These are phyloP conservation scores for Climacium dendroides DNA, from an alignment of 225 moss, liverwort and hornwort species.

Conservation along the genomic window DNA sequence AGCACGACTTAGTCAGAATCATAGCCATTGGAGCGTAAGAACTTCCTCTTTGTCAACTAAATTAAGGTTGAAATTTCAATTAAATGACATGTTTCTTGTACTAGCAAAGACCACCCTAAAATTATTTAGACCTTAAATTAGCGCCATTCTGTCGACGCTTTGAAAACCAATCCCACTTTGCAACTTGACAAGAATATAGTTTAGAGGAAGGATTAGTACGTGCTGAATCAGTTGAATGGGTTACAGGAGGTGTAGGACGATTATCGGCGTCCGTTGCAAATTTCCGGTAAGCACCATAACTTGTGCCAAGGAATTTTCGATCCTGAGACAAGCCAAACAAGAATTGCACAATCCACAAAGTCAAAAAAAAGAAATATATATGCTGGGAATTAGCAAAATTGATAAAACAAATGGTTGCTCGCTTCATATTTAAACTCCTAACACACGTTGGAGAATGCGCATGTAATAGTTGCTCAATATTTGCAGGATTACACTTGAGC, in stretches of 20 bases:
- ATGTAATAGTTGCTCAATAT: neutral
- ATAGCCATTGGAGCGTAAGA: neutral
- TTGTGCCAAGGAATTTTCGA: neutral
- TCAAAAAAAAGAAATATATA: neutral
- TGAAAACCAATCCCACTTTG: neutral
- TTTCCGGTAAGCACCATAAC: constrained; percentile 3
- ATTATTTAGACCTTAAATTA: neutral
- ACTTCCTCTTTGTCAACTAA: neutral
- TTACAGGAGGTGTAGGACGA: constrained; percentile 2
- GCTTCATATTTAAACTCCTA: neutral
- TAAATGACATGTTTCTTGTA: neutral
- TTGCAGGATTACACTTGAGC: neutral
- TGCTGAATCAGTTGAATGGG: constrained; percentile 1
- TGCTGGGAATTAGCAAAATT: neutral
- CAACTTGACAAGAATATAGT: neutral
- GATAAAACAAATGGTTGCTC: neutral
- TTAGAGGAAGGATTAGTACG: neutral
- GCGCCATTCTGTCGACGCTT: neutral
- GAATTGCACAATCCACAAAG: neutral
- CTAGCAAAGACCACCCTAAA: neutral
- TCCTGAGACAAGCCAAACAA: constrained; percentile 15
- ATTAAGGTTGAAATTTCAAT: neutral
- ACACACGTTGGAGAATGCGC: neutral
- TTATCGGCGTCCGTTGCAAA: constrained; percentile 21
- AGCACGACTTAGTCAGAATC: neutral